Conservation (phyloP, 768 basidiomycete species). For the Artomyces pyxidatus region DNA sequence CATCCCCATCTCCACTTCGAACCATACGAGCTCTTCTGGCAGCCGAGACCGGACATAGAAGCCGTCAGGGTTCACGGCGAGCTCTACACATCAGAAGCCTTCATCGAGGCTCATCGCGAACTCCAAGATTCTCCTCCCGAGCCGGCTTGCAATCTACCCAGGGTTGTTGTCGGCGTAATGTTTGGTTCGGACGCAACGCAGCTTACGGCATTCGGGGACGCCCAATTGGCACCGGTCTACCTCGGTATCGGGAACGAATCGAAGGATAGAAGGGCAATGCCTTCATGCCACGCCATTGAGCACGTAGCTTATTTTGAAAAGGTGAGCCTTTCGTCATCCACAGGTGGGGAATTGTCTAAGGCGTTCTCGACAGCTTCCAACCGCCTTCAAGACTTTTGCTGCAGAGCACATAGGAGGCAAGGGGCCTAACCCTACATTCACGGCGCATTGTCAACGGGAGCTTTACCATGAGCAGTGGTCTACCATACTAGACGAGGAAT, state of each 20-base stretch:
- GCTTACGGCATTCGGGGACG: constrained; percentile 23
- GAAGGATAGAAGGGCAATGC: constrained; percentile 29
- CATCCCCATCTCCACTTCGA: no score
- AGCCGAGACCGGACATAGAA: no score
- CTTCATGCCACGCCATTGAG: constrained; percentile 25
- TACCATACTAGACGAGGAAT: constrained; percentile 15
- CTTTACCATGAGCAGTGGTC: constrained; percentile 17
- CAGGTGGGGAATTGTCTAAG: no score
- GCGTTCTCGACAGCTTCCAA: background rate
- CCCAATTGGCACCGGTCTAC: constrained; percentile 33
- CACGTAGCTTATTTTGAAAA: constrained; percentile 37
- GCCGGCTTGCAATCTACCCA: no score
- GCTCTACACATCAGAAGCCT: no score
- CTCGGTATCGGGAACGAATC: constrained; percentile 32
- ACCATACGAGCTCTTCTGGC: no score
- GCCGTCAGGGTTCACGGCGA: no score
- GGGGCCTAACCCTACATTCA: background rate
- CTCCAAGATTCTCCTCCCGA: no score
- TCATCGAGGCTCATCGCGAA: no score
- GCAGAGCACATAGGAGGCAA: background rate
- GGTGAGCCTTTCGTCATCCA: constrained; percentile 17
- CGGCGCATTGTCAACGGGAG: constrained; percentile 14
- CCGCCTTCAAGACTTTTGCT: background rate
- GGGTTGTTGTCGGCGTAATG: constrained; percentile 3
- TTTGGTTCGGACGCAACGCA: constrained; percentile 23